Base-by-base conservation (phyloP, 2,329 filamentous ascomycete species). In the Fusarium albidum region DNA sequence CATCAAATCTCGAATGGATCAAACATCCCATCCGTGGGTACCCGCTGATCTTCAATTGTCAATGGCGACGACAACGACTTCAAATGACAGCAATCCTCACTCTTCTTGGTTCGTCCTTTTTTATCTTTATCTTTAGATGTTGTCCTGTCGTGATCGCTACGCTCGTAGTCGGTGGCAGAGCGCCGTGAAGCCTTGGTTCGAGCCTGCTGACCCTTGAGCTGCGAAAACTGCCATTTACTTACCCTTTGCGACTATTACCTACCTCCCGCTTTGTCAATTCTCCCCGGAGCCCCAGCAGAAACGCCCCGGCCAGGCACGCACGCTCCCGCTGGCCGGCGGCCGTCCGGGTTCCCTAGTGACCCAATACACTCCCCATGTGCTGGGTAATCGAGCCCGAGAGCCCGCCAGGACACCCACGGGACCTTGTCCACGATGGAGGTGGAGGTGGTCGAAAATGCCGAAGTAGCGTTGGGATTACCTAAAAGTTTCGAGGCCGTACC, bases 391-490 rank as follows among this genome's bases (percentile, higher is more conserved):
- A 48, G 45, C 32, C 44, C 28, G 44, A 27, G 28, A 33, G 38
- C 6, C 25, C 46, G 44, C 33, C 35, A 52, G 35, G 40, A 21
- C 40, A 38, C 45, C 45, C 39, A 53, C 35, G 46, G 51, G 40
- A 21, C 38, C 46, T 53, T 50, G 55, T 42, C 63, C 56, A 57
- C 63, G 59, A 65, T 66, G 52, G 60, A 51, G 50, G 64, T 63
- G 61, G 64, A 64, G 64, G 53, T 49, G 26, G 49, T 63, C 47
- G 29, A 63, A 57, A 66, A 55, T 63, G 63, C 65, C 63, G 59
- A 63, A 67, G 56, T 68, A 62, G 63, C 65, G 65, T 70, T 64
- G 61, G 52, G 59, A 72, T 73, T 73, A 73, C 64, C 70, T 73
- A 73, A 73, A 70, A 70, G 58, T 68, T 70, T 71, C 66, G 60